Evolutionary conservation across 2,329 filamentous ascomycete species (phyloP), one percentile per base, ranked within the genome.

Genomic region (Venturia nashicola): DNA sequence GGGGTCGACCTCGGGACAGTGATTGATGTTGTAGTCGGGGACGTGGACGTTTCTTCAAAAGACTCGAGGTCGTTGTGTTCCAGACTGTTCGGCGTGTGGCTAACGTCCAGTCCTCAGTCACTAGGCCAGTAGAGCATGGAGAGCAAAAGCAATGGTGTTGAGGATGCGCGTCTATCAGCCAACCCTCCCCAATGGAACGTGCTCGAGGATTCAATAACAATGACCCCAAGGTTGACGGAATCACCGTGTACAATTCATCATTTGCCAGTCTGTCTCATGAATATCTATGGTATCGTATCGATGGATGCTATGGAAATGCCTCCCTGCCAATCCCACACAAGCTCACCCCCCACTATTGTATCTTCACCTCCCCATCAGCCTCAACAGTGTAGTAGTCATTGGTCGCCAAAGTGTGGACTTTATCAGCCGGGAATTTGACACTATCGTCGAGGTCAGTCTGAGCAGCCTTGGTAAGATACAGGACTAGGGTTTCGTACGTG

Each of bases 321-420:
- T 3, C 14, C 46, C 46, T 20, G 20, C 46, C 40, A 27, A 40
- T 60, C 61, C 34, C 51, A 18, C 36, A 8, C 16, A n/a, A 7
- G 5, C 11, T 2, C 32, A 11, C 6, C 16, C 27, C 27, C 40
- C 36, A 5, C 74, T 86, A 93, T 81, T 93, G 87, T 8, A 83
- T 94, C 70, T 69, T 85, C 66, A 95, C 84, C 70, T 83, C 80
- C 59, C 80, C 76, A 75, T 97, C 91, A 65, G 76, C 71, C 82
- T 97, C 93, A 65, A 96, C 88, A 55, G 91, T 82, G 74, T 97
- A 80, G 71, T 91, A 82, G 67, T 90, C 84, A 78, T 88, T 83
- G 65, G 77, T 79, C 70, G 86, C 78, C 65, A 97, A 81, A 5
- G 87, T 83, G 44, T 76, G 76, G 65, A 96, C 79, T 18, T 82